Conservation (phyloP, 2,329 filamentous ascomycete genomes). For the Colletotrichum plurivorum region DNA sequence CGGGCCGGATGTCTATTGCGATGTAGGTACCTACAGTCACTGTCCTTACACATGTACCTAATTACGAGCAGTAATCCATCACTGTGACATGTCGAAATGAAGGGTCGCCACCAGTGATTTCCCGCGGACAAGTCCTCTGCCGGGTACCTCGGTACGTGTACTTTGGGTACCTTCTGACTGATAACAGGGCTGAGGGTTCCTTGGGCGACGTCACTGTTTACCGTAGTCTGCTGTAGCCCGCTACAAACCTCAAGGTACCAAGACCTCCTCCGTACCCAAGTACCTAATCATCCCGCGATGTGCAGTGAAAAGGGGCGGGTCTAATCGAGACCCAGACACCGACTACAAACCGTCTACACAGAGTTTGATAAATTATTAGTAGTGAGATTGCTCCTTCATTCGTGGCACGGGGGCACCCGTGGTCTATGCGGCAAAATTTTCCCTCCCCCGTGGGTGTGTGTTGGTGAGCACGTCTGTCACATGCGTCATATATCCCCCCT, state of each 20-base stretch:
- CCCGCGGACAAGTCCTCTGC: background rate
- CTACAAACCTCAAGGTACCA: background rate
- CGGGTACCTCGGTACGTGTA: background rate
- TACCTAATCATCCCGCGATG: background rate
- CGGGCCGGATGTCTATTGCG: background rate
- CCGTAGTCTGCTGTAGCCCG: background rate
- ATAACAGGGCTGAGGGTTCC: background rate
- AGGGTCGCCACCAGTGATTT: background rate
- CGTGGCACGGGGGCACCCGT: background rate
- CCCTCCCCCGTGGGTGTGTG: background rate
- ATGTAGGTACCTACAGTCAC: background rate
- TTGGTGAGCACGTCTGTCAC: constrained; percentile 13
- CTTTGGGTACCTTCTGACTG: too few species aligned
- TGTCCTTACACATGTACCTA: too few species aligned
- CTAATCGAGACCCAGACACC: background rate
- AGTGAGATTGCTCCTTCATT: constrained; percentile 7
- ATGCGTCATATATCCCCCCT: constrained; percentile 27
- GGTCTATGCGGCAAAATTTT: constrained; percentile 17
- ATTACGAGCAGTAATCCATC: background rate
- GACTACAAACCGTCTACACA: background rate
- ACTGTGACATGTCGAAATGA: background rate
- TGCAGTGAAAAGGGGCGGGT: background rate
- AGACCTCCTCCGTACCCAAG: too few species aligned
- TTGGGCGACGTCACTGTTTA: background rate
- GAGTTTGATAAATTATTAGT: constrained; percentile 6